phyloP scores from a whole-genome alignment of 139 green algal genomes.

The Pseudopediastrum boryanum region DNA sequence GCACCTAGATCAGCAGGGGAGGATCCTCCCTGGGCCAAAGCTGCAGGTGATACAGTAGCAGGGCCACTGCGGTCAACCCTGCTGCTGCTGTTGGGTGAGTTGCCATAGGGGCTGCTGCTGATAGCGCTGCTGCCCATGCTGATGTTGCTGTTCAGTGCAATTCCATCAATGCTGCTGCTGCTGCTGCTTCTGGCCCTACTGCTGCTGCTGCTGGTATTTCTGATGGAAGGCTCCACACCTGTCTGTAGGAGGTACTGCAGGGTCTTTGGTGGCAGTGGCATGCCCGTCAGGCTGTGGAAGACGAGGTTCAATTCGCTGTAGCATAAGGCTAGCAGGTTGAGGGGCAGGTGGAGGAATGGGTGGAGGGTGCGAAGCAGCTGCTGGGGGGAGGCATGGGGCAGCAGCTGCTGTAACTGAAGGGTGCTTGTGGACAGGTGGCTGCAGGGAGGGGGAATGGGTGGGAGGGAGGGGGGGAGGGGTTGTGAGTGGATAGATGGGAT shows the following conservation, averaged over 20 bases:
- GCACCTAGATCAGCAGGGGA: neutral
- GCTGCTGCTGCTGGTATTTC: neutral
- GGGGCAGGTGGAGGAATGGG: slow-evolving; percentile 22
- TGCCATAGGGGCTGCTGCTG: neutral
- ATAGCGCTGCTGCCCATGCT: neutral
- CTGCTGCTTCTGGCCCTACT: slow-evolving; percentile 2
- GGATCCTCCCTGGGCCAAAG: neutral
- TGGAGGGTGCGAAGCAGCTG: too few relatives aligned
- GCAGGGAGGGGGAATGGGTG: too few relatives aligned
- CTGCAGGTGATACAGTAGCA: neutral
- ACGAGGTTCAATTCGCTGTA: slow-evolving; percentile 7
- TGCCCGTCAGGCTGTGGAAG: neutral
- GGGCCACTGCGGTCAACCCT: neutral
- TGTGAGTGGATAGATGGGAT: too few relatives aligned
- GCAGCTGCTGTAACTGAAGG: too few relatives aligned
- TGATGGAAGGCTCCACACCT: neutral
- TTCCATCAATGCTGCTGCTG: neutral
- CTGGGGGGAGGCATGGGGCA: too few relatives aligned
- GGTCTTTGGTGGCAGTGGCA: neutral
- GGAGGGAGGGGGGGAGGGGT: too few relatives aligned
- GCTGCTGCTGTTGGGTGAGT: neutral
- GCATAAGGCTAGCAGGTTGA: slow-evolving; percentile 16
- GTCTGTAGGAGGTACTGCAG: neutral
- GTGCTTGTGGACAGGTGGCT: too few relatives aligned
- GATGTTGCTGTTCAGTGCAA: neutral